Base-by-base conservation (phyloP, 257 asterid species). In the Solanum tacnaense region DNA sequence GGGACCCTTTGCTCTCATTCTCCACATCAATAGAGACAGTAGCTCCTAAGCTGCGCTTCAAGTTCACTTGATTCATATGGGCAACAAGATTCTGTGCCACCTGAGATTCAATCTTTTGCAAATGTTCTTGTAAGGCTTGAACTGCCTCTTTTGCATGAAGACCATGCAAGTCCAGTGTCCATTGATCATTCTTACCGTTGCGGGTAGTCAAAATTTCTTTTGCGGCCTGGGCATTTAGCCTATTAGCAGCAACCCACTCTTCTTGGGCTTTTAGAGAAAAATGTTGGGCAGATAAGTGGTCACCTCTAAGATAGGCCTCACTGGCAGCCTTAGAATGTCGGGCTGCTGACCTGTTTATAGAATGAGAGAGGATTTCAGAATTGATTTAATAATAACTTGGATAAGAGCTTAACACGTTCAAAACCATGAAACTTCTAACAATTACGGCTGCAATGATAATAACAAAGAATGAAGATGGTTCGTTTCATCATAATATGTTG, bases 121-220 rank as follows among this genome's bases (percentile, higher is more conserved):
- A 90, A 84, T 91, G 98, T 81, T 92, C 95, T 88, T 81, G 90
- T 93, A 97, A 86, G 84, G 98, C 98, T 91, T 91, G 90, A 89
- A 97, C 96, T 85, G 99, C 98, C 92, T 97, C 99, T 20, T 91
- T 90, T 58, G 98, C 94, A 89, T 97, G 98, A 88, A 97, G 98
- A 88, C 99, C 99, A 92, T 97, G 99, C 90, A 97, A 92, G 90
- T 97, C 99, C 92, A 97, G 83, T 85, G 94, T 94, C 98, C 98
- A 95, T 34, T 44, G 32, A 89, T 97, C 98, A 91, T 94, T 97
- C 82, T 91, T 88, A 83, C 86, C 31, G 87, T 97, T 97, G 92
- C 95, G 93, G 83, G 91, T 25, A 25, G 87, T 88, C 89, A 97
- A 86, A 84, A 97, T 97, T 87, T 94, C 96, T 89, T 86, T 92